Conservation (phyloP, 345 rosid genomes). For the Acer saccharum region DNA sequence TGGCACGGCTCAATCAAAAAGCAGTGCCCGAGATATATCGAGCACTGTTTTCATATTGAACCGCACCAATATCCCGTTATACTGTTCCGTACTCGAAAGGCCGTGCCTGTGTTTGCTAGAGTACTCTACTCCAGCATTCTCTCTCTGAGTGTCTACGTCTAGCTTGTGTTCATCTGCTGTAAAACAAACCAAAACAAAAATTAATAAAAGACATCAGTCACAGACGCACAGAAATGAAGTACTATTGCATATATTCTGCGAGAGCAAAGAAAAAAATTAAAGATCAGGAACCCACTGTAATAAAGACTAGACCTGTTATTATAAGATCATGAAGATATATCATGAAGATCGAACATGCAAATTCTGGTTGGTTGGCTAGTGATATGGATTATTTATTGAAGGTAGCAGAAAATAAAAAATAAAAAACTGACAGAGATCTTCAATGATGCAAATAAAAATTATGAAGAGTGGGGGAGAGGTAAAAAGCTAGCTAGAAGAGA, state of each 20-base stretch:
- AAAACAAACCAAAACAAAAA: background rate
- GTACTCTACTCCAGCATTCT: background rate
- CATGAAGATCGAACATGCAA: background rate
- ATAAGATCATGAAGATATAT: background rate
- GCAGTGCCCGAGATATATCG: slow-evolving; percentile 31
- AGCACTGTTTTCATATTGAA: slow-evolving; percentile 61
- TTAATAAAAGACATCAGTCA: background rate
- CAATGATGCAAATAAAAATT: background rate
- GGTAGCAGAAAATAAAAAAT: background rate
- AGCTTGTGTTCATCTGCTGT: slow-evolving; percentile 3
- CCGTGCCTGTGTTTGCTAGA: background rate
- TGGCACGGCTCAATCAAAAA: slow-evolving; percentile 76
- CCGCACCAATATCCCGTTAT: slow-evolving; percentile 66
- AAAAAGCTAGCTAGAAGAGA: slow-evolving; percentile 2
- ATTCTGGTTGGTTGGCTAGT: background rate
- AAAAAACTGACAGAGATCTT: slow-evolving; percentile 7
- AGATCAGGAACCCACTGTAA: background rate
- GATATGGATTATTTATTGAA: background rate
- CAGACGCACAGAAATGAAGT: background rate
- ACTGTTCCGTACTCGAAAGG: background rate
- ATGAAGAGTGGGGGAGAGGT: background rate
- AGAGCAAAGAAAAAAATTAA: background rate
- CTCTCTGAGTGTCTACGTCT: background rate
- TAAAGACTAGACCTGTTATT: background rate
- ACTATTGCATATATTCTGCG: background rate